Evolutionary conservation across 108 stramenopile genomes (phyloP).

Genomic region (Cylindrotheca closterium): DNA sequence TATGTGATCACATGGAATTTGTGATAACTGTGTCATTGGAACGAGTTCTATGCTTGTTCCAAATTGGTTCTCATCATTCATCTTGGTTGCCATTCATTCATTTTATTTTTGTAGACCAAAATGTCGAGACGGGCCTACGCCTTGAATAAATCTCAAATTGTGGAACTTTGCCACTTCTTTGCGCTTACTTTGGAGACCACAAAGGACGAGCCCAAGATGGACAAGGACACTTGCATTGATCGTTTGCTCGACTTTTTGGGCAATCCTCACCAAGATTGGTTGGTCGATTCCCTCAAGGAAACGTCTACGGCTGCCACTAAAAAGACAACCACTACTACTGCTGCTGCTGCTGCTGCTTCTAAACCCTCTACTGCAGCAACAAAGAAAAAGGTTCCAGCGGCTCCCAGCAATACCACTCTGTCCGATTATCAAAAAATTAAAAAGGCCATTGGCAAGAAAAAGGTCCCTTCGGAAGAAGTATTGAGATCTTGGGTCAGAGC

Average conservation of each 20-base stretch:
- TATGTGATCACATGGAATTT: no score
- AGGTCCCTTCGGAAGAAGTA: conserved; percentile 31
- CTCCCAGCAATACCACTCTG: not conserved
- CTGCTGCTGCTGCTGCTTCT: not conserved
- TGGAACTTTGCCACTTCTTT: conserved; percentile 42
- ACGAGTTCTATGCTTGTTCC: no score
- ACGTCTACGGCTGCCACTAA: conserved; percentile 1
- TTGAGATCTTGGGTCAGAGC: conserved; percentile 42
- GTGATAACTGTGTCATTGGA: no score
- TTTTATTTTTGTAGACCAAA: conserved; percentile 26
- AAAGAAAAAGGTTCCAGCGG: conserved; percentile 5
- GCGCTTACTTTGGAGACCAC: conserved; percentile 12
- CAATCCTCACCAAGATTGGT: conserved; percentile 26
- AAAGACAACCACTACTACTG: conserved; percentile 15
- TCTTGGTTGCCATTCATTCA: no score
- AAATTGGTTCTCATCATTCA: not conserved
- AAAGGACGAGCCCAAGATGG: conserved; percentile 22
- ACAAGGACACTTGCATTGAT: conserved; percentile 47
- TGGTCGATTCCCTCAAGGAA: conserved; percentile 8
- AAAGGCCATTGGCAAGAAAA: conserved; percentile 9
- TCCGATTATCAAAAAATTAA: not conserved
- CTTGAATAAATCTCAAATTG: conserved; percentile 31
- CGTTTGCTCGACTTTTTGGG: conserved; percentile 45
- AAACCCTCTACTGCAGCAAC: not conserved
- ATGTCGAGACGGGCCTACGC: conserved; percentile 37